Evolutionary conservation across 129 eudicot genomes (phyloP), one percentile per base, ranked within the genome.

Genomic region (Oenanthe sinensis): DNA sequence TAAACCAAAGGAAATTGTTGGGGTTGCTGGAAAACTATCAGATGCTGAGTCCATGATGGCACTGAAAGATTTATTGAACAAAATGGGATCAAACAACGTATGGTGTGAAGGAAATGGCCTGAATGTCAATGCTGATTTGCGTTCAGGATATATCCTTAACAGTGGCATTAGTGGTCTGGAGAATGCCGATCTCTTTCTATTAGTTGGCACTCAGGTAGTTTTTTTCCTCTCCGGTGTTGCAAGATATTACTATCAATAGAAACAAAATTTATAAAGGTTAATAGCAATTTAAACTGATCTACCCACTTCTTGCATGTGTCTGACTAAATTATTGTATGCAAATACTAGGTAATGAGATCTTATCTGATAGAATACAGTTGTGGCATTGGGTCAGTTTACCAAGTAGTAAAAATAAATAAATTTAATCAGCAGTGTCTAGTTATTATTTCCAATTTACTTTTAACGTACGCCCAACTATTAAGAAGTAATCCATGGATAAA

Each of bases 21-120:
- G 98, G 49, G 93, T 94, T 85, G 96, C 96, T 84, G 98, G 98
- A 62, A 91, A 94, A 87, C 82, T 91, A 67, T 90, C 97, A 49
- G 98, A 94, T 90, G 98, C 98, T 6, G 98, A 94, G 79, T 91
- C 98, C 44, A 91, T 94, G 98, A 94, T 94, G 75, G 92, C 90
- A 54, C 81, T 94, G 43, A 94, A 94, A 83, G 97, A 94, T 85
- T 84, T 94, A 85, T 85, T 94, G 79, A 94, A 94, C 88, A 87
- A 65, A 81, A 87, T 91, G 92, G 98, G 98, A 17, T 94, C 98
- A 15, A 88, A 94, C 78, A 94, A 94, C 62, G 84, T 91, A 2
- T 94, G 90, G 89, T 94, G 96, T 79, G 98, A 94, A 83, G 98
- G 97, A 58, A 94, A 94, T 81, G 97, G 97, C 19, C 71, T 82